Evolutionary conservation across 2,329 filamentous ascomycete genomes (phyloP), one percentile per base, ranked within the genome.

Genomic region (Trichoderma brevicompactum): DNA sequence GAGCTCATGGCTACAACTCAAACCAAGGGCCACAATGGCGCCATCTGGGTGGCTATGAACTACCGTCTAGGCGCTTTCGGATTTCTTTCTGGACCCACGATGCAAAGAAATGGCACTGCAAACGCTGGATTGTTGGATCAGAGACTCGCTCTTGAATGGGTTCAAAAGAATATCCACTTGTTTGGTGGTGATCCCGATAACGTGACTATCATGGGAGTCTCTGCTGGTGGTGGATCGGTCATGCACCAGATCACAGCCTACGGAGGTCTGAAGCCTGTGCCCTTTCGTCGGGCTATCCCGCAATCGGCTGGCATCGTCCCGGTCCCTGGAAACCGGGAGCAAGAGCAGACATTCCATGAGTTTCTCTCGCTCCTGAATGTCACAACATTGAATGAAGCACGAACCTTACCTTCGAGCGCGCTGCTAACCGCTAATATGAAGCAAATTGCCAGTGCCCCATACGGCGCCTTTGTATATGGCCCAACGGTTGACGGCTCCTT

Each of bases 201-300:
- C 65, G 85, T 89, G 4, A 89, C 86, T 0, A 83, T 89, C 34
- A 87, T 83, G 80, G 87, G 87, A 5, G 48, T 66, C 7, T 66
- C 65, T 8, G 67, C 68, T n/a, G 67, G 68, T 19, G 67, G 58
- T 15, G 68, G 65, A 28, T 67, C 60, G n/a, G 32, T 69, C 28
- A 52, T 66, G 65, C 67, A 68, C 36, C 65, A 69, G 10, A 64
- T 69, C 58, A 69, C 67, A 12, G 67, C 67, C 10, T 64, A 48
- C 19, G 65, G 67, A 17, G 68, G 65, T 8, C 28, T 41, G 32
- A 59, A 55, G 10, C 52, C 61, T 10, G 65, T 49, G 5, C 65
- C 65, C 6, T 69, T 68, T 54, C 61, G 56, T 12, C 65, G 63
- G 40, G 68, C 67, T n/a, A 67, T 69, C 44, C 52, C 58, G 13